A percentile compares a stretch with the other conserved stretches of the same genome.
Evolutionary conservation across 2,329 filamentous ascomycete species (phyloP).

Genomic region (Tolypocladium album): DNA sequence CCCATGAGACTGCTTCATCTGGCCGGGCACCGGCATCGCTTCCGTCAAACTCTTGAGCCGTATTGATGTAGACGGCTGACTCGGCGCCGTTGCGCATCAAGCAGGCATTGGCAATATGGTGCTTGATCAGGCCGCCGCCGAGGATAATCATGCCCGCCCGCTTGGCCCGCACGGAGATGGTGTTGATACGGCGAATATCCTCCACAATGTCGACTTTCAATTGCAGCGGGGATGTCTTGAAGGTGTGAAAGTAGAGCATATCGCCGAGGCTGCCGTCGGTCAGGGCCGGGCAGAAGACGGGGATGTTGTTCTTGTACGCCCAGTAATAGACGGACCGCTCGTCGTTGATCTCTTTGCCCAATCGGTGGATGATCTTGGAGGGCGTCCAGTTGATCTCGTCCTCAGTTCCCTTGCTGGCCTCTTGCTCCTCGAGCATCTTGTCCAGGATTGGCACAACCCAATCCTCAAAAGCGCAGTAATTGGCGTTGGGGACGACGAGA

Average conservation of each 20-base stretch:
- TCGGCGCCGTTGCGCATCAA: constrained; percentile 97
- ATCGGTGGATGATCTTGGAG: constrained; percentile 76
- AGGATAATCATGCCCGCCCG: constrained; percentile 91
- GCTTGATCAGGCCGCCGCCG: constrained; percentile 91
- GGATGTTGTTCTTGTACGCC: constrained; percentile 94
- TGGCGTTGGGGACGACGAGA: constrained; percentile 88
- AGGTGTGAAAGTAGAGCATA: constrained; percentile 98
- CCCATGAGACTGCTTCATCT: constrained; percentile 96
- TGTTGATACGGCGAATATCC: constrained; percentile 89
- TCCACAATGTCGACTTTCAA: constrained; percentile 85
- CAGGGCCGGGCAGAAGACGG: constrained; percentile 90
- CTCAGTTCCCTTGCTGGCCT: constrained; percentile 59
- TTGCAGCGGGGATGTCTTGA: constrained; percentile 72
- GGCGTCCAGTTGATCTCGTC: constrained; percentile 83
- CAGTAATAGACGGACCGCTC: constrained; percentile 91
- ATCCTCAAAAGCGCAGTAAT: constrained; percentile 93
- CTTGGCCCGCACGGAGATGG: constrained; percentile 77
- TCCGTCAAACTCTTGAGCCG: constrained; percentile 92
- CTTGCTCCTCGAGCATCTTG: constrained; percentile 86
- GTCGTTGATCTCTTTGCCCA: constrained; percentile 91
- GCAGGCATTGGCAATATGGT: constrained; percentile 96
- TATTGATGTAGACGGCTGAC: constrained; percentile 96
- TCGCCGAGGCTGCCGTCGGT: constrained; percentile 93
- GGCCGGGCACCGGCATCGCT: constrained; percentile 91
- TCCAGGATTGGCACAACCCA: constrained; percentile 96